A percentile compares a stretch with the other conserved stretches of the same genome.
These are phyloP conservation scores for Entonaema liquescens DNA, from an alignment of 495 filamentous ascomycete species.

Conservation along the genomic window DNA sequence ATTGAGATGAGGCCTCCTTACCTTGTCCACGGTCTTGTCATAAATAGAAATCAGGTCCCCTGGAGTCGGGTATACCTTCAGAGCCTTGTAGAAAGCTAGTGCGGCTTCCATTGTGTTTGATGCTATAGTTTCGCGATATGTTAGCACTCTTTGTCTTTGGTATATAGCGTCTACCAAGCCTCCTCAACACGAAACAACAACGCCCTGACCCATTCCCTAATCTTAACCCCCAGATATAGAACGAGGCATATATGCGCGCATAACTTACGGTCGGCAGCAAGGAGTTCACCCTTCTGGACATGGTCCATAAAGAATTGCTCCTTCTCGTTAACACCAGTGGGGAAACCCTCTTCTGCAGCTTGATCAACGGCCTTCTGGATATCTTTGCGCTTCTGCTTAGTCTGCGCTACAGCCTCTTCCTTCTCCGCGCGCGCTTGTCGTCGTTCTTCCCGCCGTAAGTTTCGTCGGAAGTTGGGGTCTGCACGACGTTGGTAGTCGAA, in stretches of 20 bases:
- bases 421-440: slow-evolving; percentile 77
- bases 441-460: slow-evolving; percentile 83
- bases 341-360: slow-evolving; percentile 91
- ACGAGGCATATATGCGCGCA: neutral
- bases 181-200: neutral
- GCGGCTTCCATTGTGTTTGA: slow-evolving; percentile 82
- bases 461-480: slow-evolving; percentile 85
- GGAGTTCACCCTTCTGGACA: slow-evolving; percentile 82
- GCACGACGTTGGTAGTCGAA: slow-evolving; percentile 93
- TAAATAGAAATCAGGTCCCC: slow-evolving; percentile 94
- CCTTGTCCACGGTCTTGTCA: slow-evolving; percentile 96
- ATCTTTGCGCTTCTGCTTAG: slow-evolving; percentile 71
- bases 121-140: slow-evolving; percentile 56
- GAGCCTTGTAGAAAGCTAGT: slow-evolving; percentile 93
- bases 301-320: slow-evolving; percentile 87
- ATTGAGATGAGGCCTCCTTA: slow-evolving; percentile 42
- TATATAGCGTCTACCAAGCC: neutral
- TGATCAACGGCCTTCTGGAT: slow-evolving; percentile 76
- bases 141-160: slow-evolving; percentile 35
- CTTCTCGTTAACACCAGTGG: slow-evolving; percentile 87
- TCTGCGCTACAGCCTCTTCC: slow-evolving; percentile 74
- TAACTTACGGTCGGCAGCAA: slow-evolving; percentile 64
- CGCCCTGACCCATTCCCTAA: neutral
- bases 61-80: slow-evolving; percentile 97
- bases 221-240: neutral